Conservation (phyloP, 2,329 filamentous ascomycete species). For the Aureobasidium leucospermi region DNA sequence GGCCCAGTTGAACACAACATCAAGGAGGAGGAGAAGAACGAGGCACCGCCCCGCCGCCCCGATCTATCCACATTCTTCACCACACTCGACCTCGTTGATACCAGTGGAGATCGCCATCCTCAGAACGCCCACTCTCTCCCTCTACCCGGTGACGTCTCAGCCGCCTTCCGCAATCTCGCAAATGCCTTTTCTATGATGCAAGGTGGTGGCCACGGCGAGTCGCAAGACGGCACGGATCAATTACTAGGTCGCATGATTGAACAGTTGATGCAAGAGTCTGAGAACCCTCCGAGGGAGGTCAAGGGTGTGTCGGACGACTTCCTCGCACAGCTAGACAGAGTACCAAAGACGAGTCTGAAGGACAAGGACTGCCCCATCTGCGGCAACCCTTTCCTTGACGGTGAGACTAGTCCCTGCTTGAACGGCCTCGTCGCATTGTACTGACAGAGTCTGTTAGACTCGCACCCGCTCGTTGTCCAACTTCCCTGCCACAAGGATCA, state of each 20-base stretch:
- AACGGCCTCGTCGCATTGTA: background rate
- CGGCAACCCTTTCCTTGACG: conserved; percentile 54
- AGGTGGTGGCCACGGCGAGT: conserved; percentile 22
- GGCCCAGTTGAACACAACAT: conserved; percentile 44
- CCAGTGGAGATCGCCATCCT: conserved; percentile 41
- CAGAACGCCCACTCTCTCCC: conserved; percentile 53
- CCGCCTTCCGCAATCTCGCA: conserved; percentile 52
- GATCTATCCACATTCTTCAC: conserved; percentile 60
- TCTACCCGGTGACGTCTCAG: conserved; percentile 53
- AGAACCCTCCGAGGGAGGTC: conserved; percentile 52
- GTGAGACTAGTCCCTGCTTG: conserved; percentile 23
- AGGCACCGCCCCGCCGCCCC: conserved; percentile 44
- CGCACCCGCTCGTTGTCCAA: conserved; percentile 56
- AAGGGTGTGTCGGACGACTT: conserved; percentile 56
- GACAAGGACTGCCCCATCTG: conserved; percentile 53
- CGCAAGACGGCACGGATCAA: conserved; percentile 19
- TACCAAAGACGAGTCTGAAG: conserved; percentile 50
- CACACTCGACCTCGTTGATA: conserved; percentile 52
- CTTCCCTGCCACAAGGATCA: conserved; percentile 56
- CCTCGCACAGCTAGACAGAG: conserved; percentile 52
- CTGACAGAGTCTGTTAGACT: conserved; percentile 29
- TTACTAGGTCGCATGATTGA: conserved; percentile 51
- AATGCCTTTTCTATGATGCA: conserved; percentile 55
- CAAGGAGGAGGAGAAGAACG: conserved; percentile 28
- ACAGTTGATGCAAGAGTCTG: conserved; percentile 47